Percentiles rank a stretch among this genome's conserved stretches.
Conservation (phyloP, 441 rosid genomes). For the Manihot esculenta region DNA sequence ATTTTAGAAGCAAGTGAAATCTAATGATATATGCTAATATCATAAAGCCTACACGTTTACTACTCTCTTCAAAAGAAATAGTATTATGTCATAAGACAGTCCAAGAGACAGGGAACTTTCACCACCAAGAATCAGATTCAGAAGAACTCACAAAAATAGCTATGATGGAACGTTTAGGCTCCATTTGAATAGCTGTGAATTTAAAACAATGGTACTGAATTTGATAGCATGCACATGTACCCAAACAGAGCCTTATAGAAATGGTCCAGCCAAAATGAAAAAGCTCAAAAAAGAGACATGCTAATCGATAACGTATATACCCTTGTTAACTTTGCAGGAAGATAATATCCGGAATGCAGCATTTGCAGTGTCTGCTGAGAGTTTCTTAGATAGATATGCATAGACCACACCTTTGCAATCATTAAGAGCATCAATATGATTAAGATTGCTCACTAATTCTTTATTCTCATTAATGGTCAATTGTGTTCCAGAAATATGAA, state of each 20-base stretch:
- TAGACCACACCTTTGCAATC: conserved; percentile 88
- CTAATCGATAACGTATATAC: conserved; percentile 32
- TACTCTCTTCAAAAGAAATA: background rate
- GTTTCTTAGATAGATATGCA: conserved; percentile 80
- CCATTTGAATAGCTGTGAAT: too few species aligned
- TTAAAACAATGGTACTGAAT: too few species aligned
- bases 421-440: conserved; percentile 46
- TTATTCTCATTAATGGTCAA: conserved; percentile 43
- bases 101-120: background rate
- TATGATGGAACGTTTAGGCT: background rate
- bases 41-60: background rate
- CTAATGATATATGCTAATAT: background rate
- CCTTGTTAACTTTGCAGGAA: conserved; percentile 95
- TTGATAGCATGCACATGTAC: too few species aligned
- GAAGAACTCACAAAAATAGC: background rate
- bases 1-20: background rate
- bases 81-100: background rate
- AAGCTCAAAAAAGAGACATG: background rate
- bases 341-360: conserved; percentile 77
- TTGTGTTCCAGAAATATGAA: conserved; percentile 66
- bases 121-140: background rate
- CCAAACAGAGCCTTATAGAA: background rate
- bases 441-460: conserved; percentile 44
- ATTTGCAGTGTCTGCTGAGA: conserved; percentile 64
- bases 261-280: background rate